These are phyloP conservation scores for Haplosporangium sp. DNA, from an alignment of 371 early-diverging fungal genomes.

Conservation along the genomic window DNA sequence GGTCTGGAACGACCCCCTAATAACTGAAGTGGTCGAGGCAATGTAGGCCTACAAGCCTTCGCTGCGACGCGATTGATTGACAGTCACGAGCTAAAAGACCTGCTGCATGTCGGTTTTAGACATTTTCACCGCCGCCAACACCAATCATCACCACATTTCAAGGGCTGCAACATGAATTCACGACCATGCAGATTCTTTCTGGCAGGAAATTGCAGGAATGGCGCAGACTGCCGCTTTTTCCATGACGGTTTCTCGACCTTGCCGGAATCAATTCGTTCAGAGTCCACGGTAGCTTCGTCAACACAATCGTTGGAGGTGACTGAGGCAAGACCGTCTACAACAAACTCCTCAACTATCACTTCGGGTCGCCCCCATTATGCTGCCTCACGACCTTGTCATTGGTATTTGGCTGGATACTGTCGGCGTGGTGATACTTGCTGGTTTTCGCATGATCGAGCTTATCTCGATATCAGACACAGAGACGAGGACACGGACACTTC, in stretches of 20 bases:
- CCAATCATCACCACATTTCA: too few relatives aligned
- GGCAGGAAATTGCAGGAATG: conserved; percentile 46
- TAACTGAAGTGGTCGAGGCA: too few relatives aligned
- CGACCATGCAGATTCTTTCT: conserved; percentile 39
- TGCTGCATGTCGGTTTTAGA: too few relatives aligned
- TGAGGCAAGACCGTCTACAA: neutral
- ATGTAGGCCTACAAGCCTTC: too few relatives aligned
- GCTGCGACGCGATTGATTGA: too few relatives aligned
- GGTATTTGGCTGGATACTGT: conserved; percentile 53
- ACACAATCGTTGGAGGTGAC: too few relatives aligned
- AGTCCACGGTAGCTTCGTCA: neutral
- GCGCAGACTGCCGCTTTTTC: conserved; percentile 28
- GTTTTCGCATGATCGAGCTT: conserved; percentile 47
- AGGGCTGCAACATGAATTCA: neutral
- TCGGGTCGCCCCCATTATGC: conserved; percentile 22
- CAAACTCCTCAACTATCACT: conserved; percentile 1
- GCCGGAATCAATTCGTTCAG: too few relatives aligned
- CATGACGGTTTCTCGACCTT: conserved; percentile 33
- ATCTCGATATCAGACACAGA: conserved; percentile 3
- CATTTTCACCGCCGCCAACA: too few relatives aligned
- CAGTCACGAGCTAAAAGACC: too few relatives aligned
- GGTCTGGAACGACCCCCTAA: too few relatives aligned
- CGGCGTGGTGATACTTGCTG: conserved; percentile 47
- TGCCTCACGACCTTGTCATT: conserved; percentile 24
- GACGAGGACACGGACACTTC: neutral